Percentiles rank a stretch among this genome's conserved stretches.
These are phyloP conservation scores for Vachellia collinsii DNA, from an alignment of 306 rosid species.

Conservation along the genomic window DNA sequence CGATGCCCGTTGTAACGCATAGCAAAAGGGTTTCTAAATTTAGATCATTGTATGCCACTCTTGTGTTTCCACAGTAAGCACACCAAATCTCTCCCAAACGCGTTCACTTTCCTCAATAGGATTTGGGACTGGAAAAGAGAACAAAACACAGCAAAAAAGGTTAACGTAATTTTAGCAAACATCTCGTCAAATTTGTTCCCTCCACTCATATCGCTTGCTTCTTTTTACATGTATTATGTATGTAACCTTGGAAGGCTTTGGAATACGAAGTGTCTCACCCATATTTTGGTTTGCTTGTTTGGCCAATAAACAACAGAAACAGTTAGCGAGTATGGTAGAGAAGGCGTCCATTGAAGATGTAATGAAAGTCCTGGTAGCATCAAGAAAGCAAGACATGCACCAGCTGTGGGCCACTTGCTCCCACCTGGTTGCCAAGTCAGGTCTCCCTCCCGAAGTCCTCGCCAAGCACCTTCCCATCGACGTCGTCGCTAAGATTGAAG, in stretches of 20 bases:
- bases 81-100: constrained; percentile 46
- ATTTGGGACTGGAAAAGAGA: constrained; percentile 38
- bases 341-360: constrained; percentile 98
- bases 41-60: constrained; percentile 49
- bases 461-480: constrained; percentile 93
- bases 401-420: constrained; percentile 97
- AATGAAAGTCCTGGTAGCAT: constrained; percentile 89
- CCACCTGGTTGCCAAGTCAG: constrained; percentile 89
- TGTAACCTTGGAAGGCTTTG: neutral
- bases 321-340: constrained; percentile 96
- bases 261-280: constrained; percentile 15
- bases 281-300: constrained; percentile 7
- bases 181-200: constrained; percentile 37
- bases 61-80: constrained; percentile 63
- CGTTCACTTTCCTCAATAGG: constrained; percentile 83
- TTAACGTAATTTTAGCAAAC: constrained; percentile 28
- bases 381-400: constrained; percentile 97
- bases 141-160: constrained; percentile 34
- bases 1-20: constrained; percentile 25
- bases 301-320: constrained; percentile 62
- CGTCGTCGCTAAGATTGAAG: constrained; percentile 84
- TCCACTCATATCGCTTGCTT: neutral
- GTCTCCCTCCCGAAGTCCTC: constrained; percentile 87
- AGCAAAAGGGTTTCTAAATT: constrained; percentile 52
- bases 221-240: neutral